Percentiles rank a stretch among this genome's conserved stretches.
Evolutionary conservation across 768 basidiomycete genomes (phyloP).

Genomic region (Leccinum obscurum): DNA sequence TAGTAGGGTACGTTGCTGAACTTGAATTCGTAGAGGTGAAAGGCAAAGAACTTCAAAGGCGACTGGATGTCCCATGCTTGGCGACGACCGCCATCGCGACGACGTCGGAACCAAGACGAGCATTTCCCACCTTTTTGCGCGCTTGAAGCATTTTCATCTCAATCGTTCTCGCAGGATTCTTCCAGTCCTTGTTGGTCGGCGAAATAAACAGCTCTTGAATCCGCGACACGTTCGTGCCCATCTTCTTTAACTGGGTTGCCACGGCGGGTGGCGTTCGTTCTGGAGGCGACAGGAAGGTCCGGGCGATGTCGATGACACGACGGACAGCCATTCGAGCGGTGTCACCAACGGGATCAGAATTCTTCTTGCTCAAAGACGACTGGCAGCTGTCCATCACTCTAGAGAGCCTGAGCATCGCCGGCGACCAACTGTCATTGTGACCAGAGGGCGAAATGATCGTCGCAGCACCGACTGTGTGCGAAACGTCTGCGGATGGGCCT

Average conservation of each 20-base stretch:
- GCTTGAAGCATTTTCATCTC: conserved; percentile 12
- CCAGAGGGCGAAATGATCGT: conserved; percentile 2
- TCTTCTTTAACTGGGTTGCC: not conserved
- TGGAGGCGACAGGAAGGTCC: not conserved
- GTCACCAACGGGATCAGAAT: not conserved
- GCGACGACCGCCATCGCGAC: not conserved
- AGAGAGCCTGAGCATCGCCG: not conserved
- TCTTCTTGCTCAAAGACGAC: not conserved
- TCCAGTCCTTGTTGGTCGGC: conserved; percentile 3
- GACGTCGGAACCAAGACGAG: not conserved
- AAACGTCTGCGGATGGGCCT: not conserved
- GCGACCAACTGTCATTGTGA: not conserved
- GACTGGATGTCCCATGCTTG: not conserved
- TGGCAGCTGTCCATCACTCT: not conserved
- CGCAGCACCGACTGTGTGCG: not conserved
- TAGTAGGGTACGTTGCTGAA: too few relatives aligned
- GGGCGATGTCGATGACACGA: not conserved
- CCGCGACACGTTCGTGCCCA: not conserved
- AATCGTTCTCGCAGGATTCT: conserved; percentile 1
- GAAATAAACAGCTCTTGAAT: conserved; percentile 7
- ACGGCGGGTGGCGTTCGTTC: not conserved
- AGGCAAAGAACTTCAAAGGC: too few relatives aligned
- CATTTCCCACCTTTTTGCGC: conserved; percentile 4
- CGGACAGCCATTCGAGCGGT: not conserved
- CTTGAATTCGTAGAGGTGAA: too few relatives aligned